These are phyloP conservation scores for Colletotrichum sublineola DNA, from an alignment of 2,329 filamentous ascomycete species.

Conservation along the genomic window DNA sequence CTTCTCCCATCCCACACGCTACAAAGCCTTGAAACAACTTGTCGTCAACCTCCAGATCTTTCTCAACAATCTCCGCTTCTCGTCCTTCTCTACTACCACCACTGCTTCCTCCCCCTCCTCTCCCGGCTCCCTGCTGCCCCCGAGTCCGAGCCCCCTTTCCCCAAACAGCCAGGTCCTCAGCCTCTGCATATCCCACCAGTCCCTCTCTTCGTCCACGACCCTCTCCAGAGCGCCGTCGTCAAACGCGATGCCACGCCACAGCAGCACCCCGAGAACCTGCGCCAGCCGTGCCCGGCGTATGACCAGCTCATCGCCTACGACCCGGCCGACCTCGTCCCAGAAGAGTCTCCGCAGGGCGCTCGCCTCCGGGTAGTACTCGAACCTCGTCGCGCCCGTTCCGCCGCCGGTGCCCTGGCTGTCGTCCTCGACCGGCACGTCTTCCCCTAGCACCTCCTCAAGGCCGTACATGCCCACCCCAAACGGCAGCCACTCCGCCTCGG, in stretches of 20 bases:
- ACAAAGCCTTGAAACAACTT: constrained; percentile 5
- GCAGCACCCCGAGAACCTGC: constrained; percentile 66
- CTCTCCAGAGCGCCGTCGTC: constrained; percentile 71
- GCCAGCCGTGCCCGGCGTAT: constrained; percentile 57
- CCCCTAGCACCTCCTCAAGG: constrained; percentile 70
- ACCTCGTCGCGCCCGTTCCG: constrained; percentile 46
- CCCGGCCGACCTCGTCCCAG: constrained; percentile 59
- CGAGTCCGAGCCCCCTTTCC: not conserved
- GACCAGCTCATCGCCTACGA: constrained; percentile 47
- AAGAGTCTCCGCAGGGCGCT: constrained; percentile 60
- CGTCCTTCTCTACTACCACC: not conserved
- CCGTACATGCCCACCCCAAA: constrained; percentile 73
- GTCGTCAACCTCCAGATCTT: not conserved
- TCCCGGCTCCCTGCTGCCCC: not conserved
- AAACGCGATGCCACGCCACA: constrained; percentile 75
- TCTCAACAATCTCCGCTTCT: not conserved
- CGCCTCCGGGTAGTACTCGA: constrained; percentile 61
- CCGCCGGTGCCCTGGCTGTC: not conserved
- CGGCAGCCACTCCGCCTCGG: constrained; percentile 71
- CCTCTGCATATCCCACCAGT: constrained; percentile 66
- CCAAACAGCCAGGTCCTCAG: constrained; percentile 53
- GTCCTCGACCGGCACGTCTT: constrained; percentile 46
- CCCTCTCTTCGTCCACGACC: constrained; percentile 64
- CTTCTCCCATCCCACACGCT: not conserved
- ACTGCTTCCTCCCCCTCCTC: not conserved